A percentile compares a stretch with the other conserved stretches of the same genome.
Conservation (phyloP, 106 monocot genomes). For the Allium fistulosum region DNA sequence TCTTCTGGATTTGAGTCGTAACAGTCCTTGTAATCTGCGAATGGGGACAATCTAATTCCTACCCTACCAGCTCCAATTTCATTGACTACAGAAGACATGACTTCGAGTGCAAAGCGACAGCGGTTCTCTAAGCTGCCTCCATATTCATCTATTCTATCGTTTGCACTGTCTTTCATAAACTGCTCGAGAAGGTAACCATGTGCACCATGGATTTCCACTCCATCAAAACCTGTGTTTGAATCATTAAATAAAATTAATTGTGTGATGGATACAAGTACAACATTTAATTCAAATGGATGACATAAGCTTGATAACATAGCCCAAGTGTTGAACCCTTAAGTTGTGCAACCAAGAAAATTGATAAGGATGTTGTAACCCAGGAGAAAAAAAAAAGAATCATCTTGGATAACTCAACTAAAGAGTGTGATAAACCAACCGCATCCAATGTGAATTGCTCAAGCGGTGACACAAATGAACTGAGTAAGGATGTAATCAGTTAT, state of each 20-base stretch:
- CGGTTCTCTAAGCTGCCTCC: slow-evolving; percentile 24
- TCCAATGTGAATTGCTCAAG: too few species aligned
- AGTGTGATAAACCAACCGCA: too few species aligned
- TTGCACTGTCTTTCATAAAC: slow-evolving; percentile 7
- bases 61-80: slow-evolving; percentile 22
- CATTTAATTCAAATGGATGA: too few species aligned
- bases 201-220: slow-evolving; percentile 8
- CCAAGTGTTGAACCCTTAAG: too few species aligned
- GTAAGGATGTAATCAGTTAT: too few species aligned
- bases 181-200: slow-evolving; percentile 8
- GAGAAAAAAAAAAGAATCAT: too few species aligned
- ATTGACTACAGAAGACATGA: slow-evolving; percentile 12
- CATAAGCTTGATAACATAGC: too few species aligned
- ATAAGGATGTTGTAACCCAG: too few species aligned
- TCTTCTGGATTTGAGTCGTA: slow-evolving; percentile 21
- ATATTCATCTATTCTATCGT: not conserved
- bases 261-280: too few species aligned
- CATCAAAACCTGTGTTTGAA: not conserved
- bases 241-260: not conserved
- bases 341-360: too few species aligned
- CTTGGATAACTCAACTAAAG: too few species aligned
- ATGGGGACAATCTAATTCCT: slow-evolving; percentile 26
- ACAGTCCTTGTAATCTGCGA: slow-evolving; percentile 7
- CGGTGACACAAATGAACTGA: too few species aligned
- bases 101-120: slow-evolving; percentile 25